Evolutionary conservation across 306 rosid species (phyloP).

Genomic region (Spatholobus suberectus): DNA sequence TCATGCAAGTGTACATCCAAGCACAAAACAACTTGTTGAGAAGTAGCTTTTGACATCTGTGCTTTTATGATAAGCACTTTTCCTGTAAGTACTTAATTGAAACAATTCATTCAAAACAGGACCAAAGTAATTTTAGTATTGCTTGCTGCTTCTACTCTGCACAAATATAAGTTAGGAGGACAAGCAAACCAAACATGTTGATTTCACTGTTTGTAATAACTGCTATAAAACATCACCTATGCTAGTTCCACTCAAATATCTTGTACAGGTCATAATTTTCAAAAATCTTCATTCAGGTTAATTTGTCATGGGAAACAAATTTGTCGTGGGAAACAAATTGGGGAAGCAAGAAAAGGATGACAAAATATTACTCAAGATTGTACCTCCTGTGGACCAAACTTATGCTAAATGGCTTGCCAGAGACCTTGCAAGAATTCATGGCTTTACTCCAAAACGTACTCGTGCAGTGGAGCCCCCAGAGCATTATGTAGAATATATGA

Average conservation of each 20-base stretch:
- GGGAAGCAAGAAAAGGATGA: constrained; percentile 62
- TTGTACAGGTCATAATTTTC: neutral
- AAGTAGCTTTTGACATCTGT: neutral
- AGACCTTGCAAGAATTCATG: constrained; percentile 65
- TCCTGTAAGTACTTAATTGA: neutral
- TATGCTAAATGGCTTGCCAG: constrained; percentile 64
- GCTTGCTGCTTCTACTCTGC: neutral
- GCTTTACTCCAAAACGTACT: constrained; percentile 57
- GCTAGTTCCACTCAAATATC: neutral
- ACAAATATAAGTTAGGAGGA: neutral
- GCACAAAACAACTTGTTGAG: neutral
- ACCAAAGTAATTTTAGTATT: neutral
- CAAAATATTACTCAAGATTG: constrained; percentile 56
- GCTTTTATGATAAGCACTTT: neutral
- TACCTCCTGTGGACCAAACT: constrained; percentile 72
- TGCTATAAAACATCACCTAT: neutral
- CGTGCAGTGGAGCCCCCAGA: constrained; percentile 70
- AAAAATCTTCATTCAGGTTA: constrained; percentile 10
- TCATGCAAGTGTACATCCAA: neutral
- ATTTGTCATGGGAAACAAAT: constrained; percentile 71
- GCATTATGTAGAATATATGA: constrained; percentile 76
- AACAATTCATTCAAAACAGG: neutral
- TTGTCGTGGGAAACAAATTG: constrained; percentile 68
- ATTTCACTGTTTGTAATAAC: neutral
- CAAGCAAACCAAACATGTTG: neutral